phyloP scores from a whole-genome alignment of 2,329 filamentous ascomycete genomes.

The Calonectria hongkongensis region DNA sequence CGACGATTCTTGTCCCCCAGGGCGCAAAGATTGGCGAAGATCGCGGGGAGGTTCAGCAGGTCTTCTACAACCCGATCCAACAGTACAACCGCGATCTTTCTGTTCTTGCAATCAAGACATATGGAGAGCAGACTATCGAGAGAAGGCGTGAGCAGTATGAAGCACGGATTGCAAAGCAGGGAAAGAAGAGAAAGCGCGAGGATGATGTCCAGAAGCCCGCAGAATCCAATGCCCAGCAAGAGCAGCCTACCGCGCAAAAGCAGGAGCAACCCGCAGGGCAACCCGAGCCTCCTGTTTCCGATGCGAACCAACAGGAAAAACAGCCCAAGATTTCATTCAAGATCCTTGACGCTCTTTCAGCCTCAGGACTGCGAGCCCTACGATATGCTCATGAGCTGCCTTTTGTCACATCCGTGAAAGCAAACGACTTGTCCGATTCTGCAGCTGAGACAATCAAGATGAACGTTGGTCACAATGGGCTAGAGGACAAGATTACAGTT shows the following conservation, averaged over 20 bases:
- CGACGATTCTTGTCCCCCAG: constrained; percentile 73
- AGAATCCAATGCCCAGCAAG: constrained; percentile 17
- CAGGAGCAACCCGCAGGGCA: constrained; percentile 45
- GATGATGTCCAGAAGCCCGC: constrained; percentile 56
- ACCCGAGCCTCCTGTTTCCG: constrained; percentile 32
- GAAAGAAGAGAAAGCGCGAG: constrained; percentile 69
- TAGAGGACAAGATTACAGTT: constrained; percentile 81
- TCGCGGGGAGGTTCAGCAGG: constrained; percentile 80
- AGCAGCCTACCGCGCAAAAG: constrained; percentile 38
- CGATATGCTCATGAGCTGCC: constrained; percentile 95
- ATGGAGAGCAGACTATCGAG: constrained; percentile 80
- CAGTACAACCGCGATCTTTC: constrained; percentile 98
- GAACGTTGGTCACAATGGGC: constrained; percentile 89
- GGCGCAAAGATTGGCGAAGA: constrained; percentile 67
- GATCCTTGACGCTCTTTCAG: constrained; percentile 96
- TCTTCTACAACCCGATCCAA: constrained; percentile 99
- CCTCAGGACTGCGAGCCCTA: constrained; percentile 91
- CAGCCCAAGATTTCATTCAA: constrained; percentile 74
- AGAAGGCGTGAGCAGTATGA: constrained; percentile 65
- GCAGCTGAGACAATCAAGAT: constrained; percentile 88
- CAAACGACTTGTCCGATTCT: constrained; percentile 89
- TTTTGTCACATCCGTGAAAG: constrained; percentile 86
- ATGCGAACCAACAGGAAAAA: constrained; percentile 52
- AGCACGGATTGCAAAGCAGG: constrained; percentile 63
- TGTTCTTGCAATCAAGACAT: constrained; percentile 92